Percentiles rank a stretch among this genome's conserved stretches.
These are phyloP conservation scores for Neckera pumila DNA, from an alignment of 225 moss, liverwort and hornwort genomes.

Conservation along the genomic window DNA sequence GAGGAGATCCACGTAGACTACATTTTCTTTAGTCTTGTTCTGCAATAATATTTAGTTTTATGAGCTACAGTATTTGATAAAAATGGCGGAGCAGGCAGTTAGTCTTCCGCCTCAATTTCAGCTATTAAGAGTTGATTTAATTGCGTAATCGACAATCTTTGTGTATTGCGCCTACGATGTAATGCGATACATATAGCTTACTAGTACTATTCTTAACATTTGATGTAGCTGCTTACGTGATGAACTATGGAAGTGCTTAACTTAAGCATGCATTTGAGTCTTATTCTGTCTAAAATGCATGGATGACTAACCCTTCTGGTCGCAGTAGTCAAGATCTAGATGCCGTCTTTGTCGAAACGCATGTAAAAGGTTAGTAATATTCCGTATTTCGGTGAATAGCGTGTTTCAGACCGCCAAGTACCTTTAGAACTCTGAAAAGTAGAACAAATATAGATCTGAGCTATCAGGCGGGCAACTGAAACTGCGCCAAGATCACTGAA, in stretches of 20 bases:
- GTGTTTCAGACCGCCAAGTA: background rate
- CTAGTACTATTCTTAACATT: background rate
- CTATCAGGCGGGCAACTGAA: background rate
- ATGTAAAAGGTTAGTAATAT: too few relatives aligned
- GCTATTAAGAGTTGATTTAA: background rate
- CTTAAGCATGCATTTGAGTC: background rate
- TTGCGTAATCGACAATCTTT: background rate
- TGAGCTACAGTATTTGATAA: background rate
- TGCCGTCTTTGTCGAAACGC: background rate
- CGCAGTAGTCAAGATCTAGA: background rate
- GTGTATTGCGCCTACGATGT: background rate
- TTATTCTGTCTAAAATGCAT: background rate
- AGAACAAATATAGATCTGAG: background rate
- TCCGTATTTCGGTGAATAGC: background rate
- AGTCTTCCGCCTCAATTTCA: background rate
- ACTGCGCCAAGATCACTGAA: background rate
- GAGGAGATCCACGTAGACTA: background rate
- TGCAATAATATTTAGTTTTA: background rate
- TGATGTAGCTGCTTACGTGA: background rate
- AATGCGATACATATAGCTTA: background rate
- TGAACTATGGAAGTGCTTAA: background rate
- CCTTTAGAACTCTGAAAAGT: background rate
- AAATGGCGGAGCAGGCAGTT: slow-evolving; percentile 1
- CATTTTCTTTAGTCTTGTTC: background rate
- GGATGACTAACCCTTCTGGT: background rate